Conservation (phyloP, 371 early-diverging fungal species). For the Mortierella sp. region DNA sequence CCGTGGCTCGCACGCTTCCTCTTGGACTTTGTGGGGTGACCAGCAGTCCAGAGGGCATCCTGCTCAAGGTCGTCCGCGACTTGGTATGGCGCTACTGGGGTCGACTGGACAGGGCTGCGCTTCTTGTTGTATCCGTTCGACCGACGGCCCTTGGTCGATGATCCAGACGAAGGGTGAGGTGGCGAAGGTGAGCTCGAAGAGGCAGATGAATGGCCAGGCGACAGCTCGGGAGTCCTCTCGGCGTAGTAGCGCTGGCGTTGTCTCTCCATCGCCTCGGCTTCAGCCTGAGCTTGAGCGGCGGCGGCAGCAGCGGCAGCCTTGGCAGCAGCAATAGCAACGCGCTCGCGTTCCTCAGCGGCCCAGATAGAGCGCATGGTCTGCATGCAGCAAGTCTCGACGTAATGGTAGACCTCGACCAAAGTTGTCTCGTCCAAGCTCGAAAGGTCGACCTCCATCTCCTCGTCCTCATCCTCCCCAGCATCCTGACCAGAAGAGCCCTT, state of each 20-base stretch:
- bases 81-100: neutral
- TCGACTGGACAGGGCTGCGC: constrained; percentile 16
- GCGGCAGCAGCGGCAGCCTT: constrained; percentile 9
- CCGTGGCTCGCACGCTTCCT: constrained; percentile 19
- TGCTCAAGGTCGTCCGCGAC: constrained; percentile 26
- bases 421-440: constrained; percentile 45
- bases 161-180: constrained; percentile 33
- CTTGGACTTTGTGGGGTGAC: constrained; percentile 23
- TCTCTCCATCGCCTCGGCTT: constrained; percentile 15
- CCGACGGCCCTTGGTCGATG: constrained; percentile 22
- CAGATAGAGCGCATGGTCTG: constrained; percentile 43
- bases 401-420: constrained; percentile 51
- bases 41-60: constrained; percentile 29
- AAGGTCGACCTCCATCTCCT: constrained; percentile 52
- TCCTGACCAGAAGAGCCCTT: constrained; percentile 22
- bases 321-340: constrained; percentile 20
- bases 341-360: constrained; percentile 44
- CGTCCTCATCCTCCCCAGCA: constrained; percentile 29
- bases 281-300: constrained; percentile 12
- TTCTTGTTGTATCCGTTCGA: constrained; percentile 21
- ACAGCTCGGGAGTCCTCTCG: constrained; percentile 44
- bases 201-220: constrained; percentile 29
- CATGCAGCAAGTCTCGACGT: constrained; percentile 49
- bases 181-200: constrained; percentile 49
- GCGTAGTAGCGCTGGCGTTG: constrained; percentile 15